Evolutionary conservation across 2,329 filamentous ascomycete genomes (phyloP), one percentile per base, ranked within the genome.

Genomic region (Verticillium zaregamsianum): DNA sequence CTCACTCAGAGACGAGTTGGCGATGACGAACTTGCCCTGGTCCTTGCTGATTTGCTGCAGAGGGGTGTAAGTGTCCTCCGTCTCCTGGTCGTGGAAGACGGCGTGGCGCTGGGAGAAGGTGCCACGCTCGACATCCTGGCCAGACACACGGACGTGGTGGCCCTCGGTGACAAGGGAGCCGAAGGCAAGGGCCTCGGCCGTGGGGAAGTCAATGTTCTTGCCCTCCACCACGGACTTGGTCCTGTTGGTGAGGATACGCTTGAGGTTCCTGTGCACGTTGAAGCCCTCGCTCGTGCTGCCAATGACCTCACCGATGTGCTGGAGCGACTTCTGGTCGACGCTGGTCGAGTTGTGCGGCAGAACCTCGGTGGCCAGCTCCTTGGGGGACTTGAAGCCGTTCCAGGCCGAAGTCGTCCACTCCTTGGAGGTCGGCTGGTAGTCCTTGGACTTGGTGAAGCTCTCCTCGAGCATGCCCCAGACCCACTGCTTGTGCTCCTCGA

Each of bases 401-500:
- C 95, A 99, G 61, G 95, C 94, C 59, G 93, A 97, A 9, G 95
- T 98, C 69, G 97, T 88, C 95, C 95, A 99, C 79, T 99, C 95
- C 81, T 97, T 96, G 67, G 93, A 91, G 49, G 91, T 96, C 55
- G 95, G 92, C 77, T 94, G 90, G 79, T 99, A 99, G 72, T 99
- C 94, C 80, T 96, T 98, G 79, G 93, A 97, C 79, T 94, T 93
- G 71, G 92, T 85, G 78, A 98, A 99, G 80, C 93, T 97, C 77
- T 98, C 94, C 73, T 97, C 94, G 62, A 99, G 85, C 93, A 98
- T 98, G 65, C 91, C 91, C 95, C 94, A 99, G 63, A 98, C 95
- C 95, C 95, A 99, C 77, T 96, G 91, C 85, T 96, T 97, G 85
- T 99, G 95, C 83, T 99, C 95, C 63, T 99, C 94, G 64, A 99